These are phyloP conservation scores for Grammothele lineata DNA, from an alignment of 768 basidiomycete species.

Conservation along the genomic window DNA sequence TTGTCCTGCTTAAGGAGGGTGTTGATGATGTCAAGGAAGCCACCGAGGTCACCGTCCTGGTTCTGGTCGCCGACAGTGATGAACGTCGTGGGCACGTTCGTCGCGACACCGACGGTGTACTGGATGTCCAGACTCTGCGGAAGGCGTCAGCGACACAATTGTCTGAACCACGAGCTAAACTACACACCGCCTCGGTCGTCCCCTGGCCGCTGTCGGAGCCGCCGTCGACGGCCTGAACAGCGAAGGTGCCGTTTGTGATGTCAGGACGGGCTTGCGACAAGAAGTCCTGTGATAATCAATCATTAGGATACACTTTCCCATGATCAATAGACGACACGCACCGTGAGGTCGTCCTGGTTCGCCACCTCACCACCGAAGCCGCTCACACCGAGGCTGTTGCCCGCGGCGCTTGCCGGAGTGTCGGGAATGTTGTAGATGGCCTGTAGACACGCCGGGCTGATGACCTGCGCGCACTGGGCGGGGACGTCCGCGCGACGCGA, in stretches of 20 bases:
- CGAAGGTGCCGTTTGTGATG: slow-evolving; percentile 19
- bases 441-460: slow-evolving; percentile 26
- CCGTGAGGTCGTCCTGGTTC: slow-evolving; percentile 26
- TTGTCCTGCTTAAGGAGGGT: slow-evolving; percentile 19
- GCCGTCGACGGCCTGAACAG: slow-evolving; percentile 25
- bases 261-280: slow-evolving; percentile 23
- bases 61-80: slow-evolving; percentile 29
- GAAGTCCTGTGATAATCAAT: slow-evolving; percentile 25
- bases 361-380: slow-evolving; percentile 30
- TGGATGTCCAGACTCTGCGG: slow-evolving; percentile 34
- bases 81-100: slow-evolving; percentile 30
- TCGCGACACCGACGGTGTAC: slow-evolving; percentile 33
- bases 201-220: slow-evolving; percentile 34
- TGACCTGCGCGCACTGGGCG: slow-evolving; percentile 18
- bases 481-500: slow-evolving; percentile 4
- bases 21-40: slow-evolving; percentile 33
- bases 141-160: no score
- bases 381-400: slow-evolving; percentile 29
- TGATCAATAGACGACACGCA: slow-evolving; percentile 1
- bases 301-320: slow-evolving; percentile 28
- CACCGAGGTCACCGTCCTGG: slow-evolving; percentile 27
- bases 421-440: slow-evolving; percentile 33
- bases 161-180: no score
- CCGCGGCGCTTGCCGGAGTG: slow-evolving; percentile 24
- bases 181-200: slow-evolving; percentile 23